Evolutionary conservation across 208 protist species (phyloP).

Genomic region (Leishmania gerbilli): DNA sequence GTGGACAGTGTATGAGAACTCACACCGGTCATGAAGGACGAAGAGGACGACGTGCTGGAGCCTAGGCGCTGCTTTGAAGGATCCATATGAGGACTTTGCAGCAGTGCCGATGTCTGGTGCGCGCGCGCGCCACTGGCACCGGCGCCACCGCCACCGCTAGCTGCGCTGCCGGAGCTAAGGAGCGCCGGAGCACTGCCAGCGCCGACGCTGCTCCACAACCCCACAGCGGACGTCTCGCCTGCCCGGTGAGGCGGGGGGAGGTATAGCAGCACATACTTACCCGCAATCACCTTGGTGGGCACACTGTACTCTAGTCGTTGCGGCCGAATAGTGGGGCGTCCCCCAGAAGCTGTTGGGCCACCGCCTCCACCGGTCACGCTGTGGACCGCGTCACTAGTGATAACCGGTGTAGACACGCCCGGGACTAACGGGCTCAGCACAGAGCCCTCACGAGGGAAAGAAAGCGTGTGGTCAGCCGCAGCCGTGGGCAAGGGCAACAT

Average conservation of each 20-base stretch:
- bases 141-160: not conserved
- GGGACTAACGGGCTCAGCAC: conserved; percentile 20
- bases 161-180: not conserved
- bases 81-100: conserved; percentile 12
- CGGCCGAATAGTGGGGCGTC: not conserved
- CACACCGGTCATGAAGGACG: conserved; percentile 6
- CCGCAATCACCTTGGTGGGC: conserved; percentile 44
- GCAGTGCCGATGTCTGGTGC: not conserved
- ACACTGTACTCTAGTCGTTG: conserved; percentile 45
- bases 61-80: conserved; percentile 16
- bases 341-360: not conserved
- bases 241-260: conserved; percentile 35
- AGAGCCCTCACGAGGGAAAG: conserved; percentile 5
- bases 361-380: not conserved
- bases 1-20: conserved; percentile 12
- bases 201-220: conserved; percentile 17
- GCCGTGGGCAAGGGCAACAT: conserved; percentile 4
- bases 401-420: conserved; percentile 4
- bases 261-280: conserved; percentile 77
- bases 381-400: not conserved
- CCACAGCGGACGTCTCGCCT: conserved; percentile 3
- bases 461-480: not conserved
- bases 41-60: conserved; percentile 8
- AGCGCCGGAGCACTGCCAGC: no score
- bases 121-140: not conserved